phyloP scores from a whole-genome alignment of 83 land plant genomes.

The Thuja plicata region DNA sequence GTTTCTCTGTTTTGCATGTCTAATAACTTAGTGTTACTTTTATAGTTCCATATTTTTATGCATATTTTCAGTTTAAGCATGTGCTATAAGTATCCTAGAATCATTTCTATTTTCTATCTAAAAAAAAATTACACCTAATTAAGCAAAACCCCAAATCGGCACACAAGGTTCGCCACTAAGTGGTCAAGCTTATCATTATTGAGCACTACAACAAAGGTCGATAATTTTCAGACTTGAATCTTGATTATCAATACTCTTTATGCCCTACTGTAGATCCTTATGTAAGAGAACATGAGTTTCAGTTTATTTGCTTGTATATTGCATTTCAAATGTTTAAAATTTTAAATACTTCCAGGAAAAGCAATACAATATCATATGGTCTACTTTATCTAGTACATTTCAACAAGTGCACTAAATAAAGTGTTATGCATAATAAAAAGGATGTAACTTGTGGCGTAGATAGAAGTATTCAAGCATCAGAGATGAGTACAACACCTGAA shows the following conservation, averaged over 20 bases:
- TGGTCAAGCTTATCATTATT: too few relatives aligned
- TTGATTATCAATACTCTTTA: background rate
- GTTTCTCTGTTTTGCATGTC: too few relatives aligned
- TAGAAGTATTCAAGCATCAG: background rate
- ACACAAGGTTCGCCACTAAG: too few relatives aligned
- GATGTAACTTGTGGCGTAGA: background rate
- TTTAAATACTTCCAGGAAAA: background rate
- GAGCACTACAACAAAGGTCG: background rate
- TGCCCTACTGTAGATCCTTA: background rate
- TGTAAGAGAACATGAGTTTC: background rate
- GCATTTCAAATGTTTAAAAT: background rate
- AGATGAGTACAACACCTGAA: constrained; percentile 67
- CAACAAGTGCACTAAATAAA: background rate
- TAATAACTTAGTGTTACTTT: too few relatives aligned
- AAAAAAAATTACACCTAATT: too few relatives aligned
- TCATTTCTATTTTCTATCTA: too few relatives aligned
- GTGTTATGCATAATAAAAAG: background rate
- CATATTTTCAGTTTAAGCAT: too few relatives aligned
- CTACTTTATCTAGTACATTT: background rate
- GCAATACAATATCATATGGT: background rate
- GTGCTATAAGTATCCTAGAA: too few relatives aligned
- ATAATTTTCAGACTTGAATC: background rate
- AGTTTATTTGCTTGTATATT: background rate
- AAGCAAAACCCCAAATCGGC: too few relatives aligned
- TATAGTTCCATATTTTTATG: too few relatives aligned